These are phyloP conservation scores for Trametes coccinea DNA, from an alignment of 768 basidiomycete genomes.

Conservation along the genomic window DNA sequence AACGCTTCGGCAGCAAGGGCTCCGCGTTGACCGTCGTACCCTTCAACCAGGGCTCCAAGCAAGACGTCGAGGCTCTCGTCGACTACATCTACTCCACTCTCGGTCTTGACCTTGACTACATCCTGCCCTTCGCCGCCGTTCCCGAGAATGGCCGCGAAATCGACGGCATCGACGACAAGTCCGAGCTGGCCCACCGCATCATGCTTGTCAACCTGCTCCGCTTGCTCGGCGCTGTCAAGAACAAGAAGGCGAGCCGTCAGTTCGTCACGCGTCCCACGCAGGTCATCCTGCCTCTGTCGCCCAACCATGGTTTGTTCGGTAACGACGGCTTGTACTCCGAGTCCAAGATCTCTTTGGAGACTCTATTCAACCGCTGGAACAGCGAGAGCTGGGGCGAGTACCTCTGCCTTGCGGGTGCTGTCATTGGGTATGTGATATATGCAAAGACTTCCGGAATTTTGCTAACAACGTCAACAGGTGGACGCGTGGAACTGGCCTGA, in stretches of 20 bases:
- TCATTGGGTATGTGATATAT: constrained; percentile 76
- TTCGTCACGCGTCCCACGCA: constrained; percentile 98
- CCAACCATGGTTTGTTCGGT: constrained; percentile 97
- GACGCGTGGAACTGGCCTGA: constrained; percentile 97
- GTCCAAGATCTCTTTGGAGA: constrained; percentile 97
- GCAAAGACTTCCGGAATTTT: neutral
- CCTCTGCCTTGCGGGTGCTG: constrained; percentile 94
- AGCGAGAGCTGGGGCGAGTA: constrained; percentile 99
- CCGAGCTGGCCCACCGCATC: constrained; percentile 96
- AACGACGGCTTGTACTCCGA: constrained; percentile 98
- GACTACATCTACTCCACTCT: constrained; percentile 98
- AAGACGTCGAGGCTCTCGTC: constrained; percentile 96
- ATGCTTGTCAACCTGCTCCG: constrained; percentile 98
- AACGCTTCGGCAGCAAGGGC: constrained; percentile 90
- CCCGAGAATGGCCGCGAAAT: constrained; percentile 99
- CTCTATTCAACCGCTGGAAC: constrained; percentile 96
- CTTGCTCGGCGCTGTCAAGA: constrained; percentile 95
- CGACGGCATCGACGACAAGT: constrained; percentile 94
- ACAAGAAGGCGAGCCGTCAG: constrained; percentile 94
- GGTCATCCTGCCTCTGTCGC: constrained; percentile 95
- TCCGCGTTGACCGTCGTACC: constrained; percentile 98
- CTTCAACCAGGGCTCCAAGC: constrained; percentile 98
- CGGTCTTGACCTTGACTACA: constrained; percentile 96
- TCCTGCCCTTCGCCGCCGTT: constrained; percentile 96
- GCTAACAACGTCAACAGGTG: constrained; percentile 52